Conservation (phyloP, 306 rosid species). For the Fragaria iinumae region DNA sequence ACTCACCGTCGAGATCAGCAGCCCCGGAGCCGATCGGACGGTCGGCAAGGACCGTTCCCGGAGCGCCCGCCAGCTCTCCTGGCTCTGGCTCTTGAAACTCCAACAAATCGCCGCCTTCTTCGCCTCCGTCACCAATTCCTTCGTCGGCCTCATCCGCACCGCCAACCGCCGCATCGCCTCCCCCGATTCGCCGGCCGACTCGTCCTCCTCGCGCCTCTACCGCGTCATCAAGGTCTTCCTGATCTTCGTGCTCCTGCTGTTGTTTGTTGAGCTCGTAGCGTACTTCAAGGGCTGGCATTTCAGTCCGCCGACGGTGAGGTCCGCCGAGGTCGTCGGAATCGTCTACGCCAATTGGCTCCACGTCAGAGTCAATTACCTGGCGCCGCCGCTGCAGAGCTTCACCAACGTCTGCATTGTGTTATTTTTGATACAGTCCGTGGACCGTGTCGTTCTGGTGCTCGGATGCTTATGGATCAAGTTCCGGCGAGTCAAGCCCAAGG, state of each 20-base stretch:
- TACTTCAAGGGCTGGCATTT: conserved; percentile 98
- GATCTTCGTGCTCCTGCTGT: conserved; percentile 49
- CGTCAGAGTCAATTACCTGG: conserved; percentile 62
- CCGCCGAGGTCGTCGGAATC: conserved; percentile 54
- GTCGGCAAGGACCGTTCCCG: conserved; percentile 64
- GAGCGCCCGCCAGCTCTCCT: conserved; percentile 80
- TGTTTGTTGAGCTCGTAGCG: conserved; percentile 74
- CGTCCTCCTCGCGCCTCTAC: conserved; percentile 71
- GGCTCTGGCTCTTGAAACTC: conserved; percentile 60
- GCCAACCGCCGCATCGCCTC: conserved; percentile 67
- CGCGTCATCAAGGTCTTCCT: conserved; percentile 63
- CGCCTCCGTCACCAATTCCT: conserved; percentile 43
- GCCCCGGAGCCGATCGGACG: conserved; percentile 37
- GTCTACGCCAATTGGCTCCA: conserved; percentile 73
- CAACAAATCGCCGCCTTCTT: conserved; percentile 66
- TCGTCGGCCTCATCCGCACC: conserved; percentile 49
- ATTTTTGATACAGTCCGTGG: conserved; percentile 86
- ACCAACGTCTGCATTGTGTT: conserved; percentile 71
- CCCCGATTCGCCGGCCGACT: conserved; percentile 46
- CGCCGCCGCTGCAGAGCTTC: conserved; percentile 83
- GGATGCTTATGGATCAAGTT: conserved; percentile 97
- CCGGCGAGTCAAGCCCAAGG: conserved; percentile 62
- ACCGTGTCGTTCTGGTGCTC: conserved; percentile 68
- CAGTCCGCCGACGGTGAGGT: conserved; percentile 59
- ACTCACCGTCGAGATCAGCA: conserved; percentile 47